Evolutionary conservation across 139 green algal species (phyloP).

Genomic region (Chlamydomonas asymmetrica): DNA sequence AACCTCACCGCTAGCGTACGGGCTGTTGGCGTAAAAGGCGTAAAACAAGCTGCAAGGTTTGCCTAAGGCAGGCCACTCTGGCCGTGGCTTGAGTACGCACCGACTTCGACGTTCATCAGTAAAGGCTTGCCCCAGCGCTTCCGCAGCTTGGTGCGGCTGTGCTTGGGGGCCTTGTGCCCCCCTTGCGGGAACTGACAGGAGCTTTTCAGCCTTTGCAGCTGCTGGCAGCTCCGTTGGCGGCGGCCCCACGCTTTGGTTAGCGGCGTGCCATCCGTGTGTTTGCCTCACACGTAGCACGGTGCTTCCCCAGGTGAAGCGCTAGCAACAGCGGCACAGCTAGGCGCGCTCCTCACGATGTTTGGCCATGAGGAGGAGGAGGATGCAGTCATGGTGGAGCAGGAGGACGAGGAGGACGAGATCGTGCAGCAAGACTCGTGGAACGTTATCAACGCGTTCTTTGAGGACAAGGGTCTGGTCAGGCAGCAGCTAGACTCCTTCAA

Average conservation of each 20-base stretch:
- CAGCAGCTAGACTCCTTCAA: constrained; percentile 99
- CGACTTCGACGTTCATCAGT: not conserved
- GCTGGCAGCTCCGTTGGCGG: no score
- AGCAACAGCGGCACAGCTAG: not conserved
- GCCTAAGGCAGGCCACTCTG: not conserved
- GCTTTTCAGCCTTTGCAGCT: no score
- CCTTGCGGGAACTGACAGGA: not conserved
- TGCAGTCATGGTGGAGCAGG: not conserved
- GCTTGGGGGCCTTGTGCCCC: not conserved
- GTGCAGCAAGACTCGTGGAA: constrained; percentile 60
- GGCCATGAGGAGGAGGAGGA: constrained; percentile 11
- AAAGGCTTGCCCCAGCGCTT: not conserved
- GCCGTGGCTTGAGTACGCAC: not conserved
- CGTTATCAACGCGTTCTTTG: constrained; percentile 83
- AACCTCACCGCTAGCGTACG: not conserved
- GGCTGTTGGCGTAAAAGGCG: not conserved
- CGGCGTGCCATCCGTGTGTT: no score
- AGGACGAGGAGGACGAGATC: constrained; percentile 36
- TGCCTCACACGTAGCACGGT: not conserved
- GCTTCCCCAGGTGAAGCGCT: not conserved
- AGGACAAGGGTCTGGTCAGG: constrained; percentile 93
- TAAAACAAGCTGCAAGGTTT: not conserved
- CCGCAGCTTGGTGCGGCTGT: not conserved
- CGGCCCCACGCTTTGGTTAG: no score
- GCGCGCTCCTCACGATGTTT: constrained; percentile 3